Evolutionary conservation across 108 stramenopile species (phyloP).

Genomic region (Nitzschia sp.): DNA sequence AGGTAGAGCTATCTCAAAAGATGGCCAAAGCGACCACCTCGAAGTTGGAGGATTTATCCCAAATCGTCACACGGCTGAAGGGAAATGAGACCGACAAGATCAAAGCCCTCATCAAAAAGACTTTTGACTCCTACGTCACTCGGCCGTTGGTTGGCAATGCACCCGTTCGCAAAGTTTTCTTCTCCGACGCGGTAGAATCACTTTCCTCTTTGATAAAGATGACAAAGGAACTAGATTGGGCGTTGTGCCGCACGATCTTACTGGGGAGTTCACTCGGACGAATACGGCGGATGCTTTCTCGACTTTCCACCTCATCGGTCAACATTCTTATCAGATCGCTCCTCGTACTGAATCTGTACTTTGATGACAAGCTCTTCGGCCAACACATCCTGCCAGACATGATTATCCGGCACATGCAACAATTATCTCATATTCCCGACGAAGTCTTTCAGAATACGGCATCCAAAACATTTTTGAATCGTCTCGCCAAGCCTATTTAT

Average conservation of each 20-base stretch:
- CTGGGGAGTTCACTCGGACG: constrained; percentile 53
- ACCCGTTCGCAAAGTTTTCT: constrained; percentile 64
- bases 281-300: constrained; percentile 57
- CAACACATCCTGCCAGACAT: constrained; percentile 52
- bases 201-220: constrained; percentile 38
- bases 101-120: constrained; percentile 24
- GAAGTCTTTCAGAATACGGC: constrained; percentile 26
- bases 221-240: constrained; percentile 60
- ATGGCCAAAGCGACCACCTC: constrained; percentile 7
- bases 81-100: constrained; percentile 9
- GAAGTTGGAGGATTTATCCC: constrained; percentile 13
- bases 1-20: constrained; percentile 24
- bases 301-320: constrained; percentile 44
- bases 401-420: constrained; percentile 62
- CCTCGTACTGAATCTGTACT: constrained; percentile 79
- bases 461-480: constrained; percentile 46
- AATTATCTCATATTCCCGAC: constrained; percentile 50
- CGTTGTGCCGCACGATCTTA: constrained; percentile 58
- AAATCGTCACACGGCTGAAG: constrained; percentile 3
- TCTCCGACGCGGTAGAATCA: constrained; percentile 33
- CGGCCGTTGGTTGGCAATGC: constrained; percentile 74
- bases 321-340: constrained; percentile 75
- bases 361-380: constrained; percentile 77
- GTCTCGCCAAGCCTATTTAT: constrained; percentile 76
- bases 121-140: constrained; percentile 77